A percentile compares a stretch with the other conserved stretches of the same genome.
These are phyloP conservation scores for Lepraria neglecta DNA, from an alignment of 495 filamentous ascomycete species.

Conservation along the genomic window DNA sequence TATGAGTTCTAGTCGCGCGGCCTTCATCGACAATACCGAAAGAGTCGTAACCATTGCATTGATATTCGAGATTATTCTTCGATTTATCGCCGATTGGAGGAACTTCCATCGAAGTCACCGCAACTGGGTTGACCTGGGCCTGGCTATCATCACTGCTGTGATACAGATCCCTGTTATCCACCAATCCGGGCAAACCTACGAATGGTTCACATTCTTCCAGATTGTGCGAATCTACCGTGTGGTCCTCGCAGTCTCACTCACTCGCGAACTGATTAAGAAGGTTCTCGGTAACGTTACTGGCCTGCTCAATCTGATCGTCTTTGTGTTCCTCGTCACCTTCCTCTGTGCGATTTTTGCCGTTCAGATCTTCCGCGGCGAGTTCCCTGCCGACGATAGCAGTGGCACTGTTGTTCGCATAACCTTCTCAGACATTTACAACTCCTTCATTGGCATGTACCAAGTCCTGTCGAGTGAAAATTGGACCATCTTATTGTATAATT, in stretches of 20 bases:
- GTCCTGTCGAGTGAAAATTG: conserved; percentile 97
- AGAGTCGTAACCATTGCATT: conserved; percentile 72
- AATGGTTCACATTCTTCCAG: conserved; percentile 89
- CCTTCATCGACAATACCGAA: conserved; percentile 58
- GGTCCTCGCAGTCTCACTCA: conserved; percentile 82
- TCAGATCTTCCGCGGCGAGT: conserved; percentile 84
- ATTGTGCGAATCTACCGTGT: conserved; percentile 88
- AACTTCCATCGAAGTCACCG: conserved; percentile 62
- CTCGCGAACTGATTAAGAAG: conserved; percentile 71
- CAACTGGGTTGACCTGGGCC: conserved; percentile 72
- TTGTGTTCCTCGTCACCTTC: conserved; percentile 93
- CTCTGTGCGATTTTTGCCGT: conserved; percentile 88
- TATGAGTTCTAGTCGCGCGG: conserved; percentile 54
- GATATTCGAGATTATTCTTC: conserved; percentile 72
- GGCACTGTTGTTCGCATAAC: conserved; percentile 58
- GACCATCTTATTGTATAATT: conserved; percentile 80
- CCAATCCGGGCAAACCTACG: conserved; percentile 68
- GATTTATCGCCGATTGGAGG: conserved; percentile 73
- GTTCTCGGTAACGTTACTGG: conserved; percentile 89
- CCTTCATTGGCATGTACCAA: conserved; percentile 97
- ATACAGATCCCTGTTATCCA: conserved; percentile 83
- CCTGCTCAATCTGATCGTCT: conserved; percentile 89
- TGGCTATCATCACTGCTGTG: conserved; percentile 73
- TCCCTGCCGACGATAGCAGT: conserved; percentile 53
- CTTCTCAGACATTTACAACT: conserved; percentile 88